Evolutionary conservation across 1,284 basidiomycete species (phyloP).

Genomic region (Anthracocystis panici-leucophaei): DNA sequence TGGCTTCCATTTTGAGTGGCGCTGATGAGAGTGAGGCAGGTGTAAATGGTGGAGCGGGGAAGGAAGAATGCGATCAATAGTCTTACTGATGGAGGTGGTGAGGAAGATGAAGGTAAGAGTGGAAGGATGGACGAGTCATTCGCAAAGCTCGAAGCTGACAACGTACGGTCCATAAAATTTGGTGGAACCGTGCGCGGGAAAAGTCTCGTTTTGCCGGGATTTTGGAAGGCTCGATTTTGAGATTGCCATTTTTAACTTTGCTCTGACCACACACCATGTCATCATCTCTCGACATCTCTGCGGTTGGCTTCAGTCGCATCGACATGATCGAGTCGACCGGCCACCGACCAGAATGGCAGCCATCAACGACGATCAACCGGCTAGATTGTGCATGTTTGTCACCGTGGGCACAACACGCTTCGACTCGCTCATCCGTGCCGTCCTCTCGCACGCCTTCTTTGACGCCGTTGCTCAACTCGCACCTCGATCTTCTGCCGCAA

Average conservation of each 20-base stretch:
- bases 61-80: background rate
- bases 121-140: constrained; percentile 4
- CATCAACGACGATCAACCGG: background rate
- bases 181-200: constrained; percentile 1
- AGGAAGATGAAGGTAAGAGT: background rate
- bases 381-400: constrained; percentile 43
- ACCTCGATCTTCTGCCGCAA: background rate
- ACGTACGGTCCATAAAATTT: constrained; percentile 8
- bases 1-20: constrained; percentile 37
- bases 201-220: background rate
- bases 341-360: constrained; percentile 12
- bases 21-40: background rate
- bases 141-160: no score
- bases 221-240: background rate
- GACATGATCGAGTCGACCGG: background rate
- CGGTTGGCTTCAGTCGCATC: background rate
- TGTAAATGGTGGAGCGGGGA: background rate
- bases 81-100: background rate
- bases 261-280: no score
- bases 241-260: background rate
- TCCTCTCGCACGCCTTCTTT: constrained; percentile 40
- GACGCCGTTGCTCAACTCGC: constrained; percentile 24
- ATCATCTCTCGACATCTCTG: background rate
- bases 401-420: constrained; percentile 63
- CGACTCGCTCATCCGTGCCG: constrained; percentile 53